Evolutionary conservation across 371 early-diverging fungal genomes (phyloP), one percentile per base, ranked within the genome.

Genomic region (Mortierella sp.): DNA sequence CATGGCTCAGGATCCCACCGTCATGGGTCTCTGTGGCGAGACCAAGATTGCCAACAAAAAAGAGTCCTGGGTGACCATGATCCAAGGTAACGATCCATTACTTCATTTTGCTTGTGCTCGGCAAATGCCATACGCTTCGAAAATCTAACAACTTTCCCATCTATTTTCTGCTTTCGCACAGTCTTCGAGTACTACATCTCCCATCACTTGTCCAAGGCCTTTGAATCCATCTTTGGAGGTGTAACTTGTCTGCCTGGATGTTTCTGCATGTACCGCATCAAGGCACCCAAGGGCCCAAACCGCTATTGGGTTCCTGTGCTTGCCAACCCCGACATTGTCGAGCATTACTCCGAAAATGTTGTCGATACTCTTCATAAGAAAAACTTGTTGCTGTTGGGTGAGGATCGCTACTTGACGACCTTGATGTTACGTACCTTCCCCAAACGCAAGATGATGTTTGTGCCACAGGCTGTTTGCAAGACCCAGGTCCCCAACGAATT

Each of bases 351-450:
- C 11, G 97, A 97, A 76, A 97, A 95, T 87, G 94, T 95, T 73
- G 97, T 98, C 21, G 96, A 97, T 80, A 99, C 99, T 0, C 90
- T 99, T 70, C 99, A 99, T 92, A 97, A 99, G 89, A 99, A 99
- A 92, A 99, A 99, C 87, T 91, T 99, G 72, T 90, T 99, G 44
- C 95, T 98, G 72, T 92, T 99, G 19, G 99, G 99, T 54, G 99
- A 99, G 91, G 99, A 99, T 88, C 95, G 99, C 4, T 99, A 98
- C 88, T 89, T 99, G 75, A 99, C 99, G 0, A 99, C 99, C 0
- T 91, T 99, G 44, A 98, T 99, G 93, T 93, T 99, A 81, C 95
- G 98, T 76, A 96, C 94, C 42, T 99, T 99, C 90, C 98, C 99
- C 34, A 95, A 93, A 77, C 95, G 95, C 89, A 97, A 97, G 87